Evolutionary conservation across 139 green algal species (phyloP).

Genomic region (Desmodesmus armatus): DNA sequence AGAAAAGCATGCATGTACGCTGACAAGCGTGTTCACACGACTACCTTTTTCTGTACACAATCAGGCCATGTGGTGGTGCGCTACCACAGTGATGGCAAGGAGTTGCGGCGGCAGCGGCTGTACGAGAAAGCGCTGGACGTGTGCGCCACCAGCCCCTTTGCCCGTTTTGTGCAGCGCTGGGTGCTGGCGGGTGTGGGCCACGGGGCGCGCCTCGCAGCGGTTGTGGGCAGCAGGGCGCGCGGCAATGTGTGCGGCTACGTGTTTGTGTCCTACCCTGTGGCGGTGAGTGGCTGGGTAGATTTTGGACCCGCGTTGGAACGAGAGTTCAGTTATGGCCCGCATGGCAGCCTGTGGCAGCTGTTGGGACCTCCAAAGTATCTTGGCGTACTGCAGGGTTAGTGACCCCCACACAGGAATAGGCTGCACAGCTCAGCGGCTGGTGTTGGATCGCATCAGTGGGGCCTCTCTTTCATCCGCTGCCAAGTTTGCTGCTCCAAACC

Average conservation of each 20-base stretch:
- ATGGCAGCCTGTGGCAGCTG: background rate
- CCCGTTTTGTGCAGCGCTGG: constrained; percentile 64
- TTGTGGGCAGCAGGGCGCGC: constrained; percentile 47
- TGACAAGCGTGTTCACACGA: no score
- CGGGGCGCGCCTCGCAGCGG: constrained; percentile 71
- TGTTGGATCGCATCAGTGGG: no score
- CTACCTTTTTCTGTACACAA: no score
- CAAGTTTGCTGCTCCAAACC: no score
- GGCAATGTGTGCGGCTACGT: constrained; percentile 61
- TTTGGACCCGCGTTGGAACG: background rate
- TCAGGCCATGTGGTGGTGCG: constrained; percentile 77
- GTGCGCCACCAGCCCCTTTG: constrained; percentile 70
- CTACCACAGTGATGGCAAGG: constrained; percentile 67
- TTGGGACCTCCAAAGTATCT: background rate
- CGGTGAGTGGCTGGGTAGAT: constrained; percentile 36
- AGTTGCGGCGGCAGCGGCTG: constrained; percentile 72
- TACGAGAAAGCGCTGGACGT: constrained; percentile 76
- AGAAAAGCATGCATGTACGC: no score
- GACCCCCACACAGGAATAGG: background rate
- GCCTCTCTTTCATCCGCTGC: no score
- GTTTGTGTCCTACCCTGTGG: constrained; percentile 74
- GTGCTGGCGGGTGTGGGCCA: constrained; percentile 65
- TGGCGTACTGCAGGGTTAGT: background rate
- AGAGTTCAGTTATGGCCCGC: no score
- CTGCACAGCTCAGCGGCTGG: background rate